A percentile compares a stretch with the other conserved stretches of the same genome.
These are phyloP conservation scores for Clonostachys sp. DNA, from an alignment of 2,329 filamentous ascomycete species.

Conservation along the genomic window DNA sequence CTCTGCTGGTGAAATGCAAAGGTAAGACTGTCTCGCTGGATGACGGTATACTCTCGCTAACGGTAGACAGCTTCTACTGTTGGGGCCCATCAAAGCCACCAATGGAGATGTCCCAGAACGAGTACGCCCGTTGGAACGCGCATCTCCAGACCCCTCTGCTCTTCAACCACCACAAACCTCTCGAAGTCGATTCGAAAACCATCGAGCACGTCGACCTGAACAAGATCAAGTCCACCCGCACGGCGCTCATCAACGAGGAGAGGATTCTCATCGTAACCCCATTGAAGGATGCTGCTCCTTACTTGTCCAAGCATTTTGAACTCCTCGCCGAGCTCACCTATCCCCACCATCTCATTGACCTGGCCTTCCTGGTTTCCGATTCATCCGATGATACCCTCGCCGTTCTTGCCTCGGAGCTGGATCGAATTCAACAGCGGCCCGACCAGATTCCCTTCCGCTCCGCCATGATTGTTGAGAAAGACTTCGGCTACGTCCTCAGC, in stretches of 20 bases:
- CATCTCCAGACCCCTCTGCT: constrained; percentile 90
- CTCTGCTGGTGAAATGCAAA: constrained; percentile 85
- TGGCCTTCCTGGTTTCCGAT: constrained; percentile 92
- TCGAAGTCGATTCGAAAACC: constrained; percentile 75
- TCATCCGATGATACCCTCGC: constrained; percentile 87
- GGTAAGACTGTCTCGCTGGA: constrained; percentile 47
- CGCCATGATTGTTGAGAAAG: constrained; percentile 82
- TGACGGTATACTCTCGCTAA: neutral
- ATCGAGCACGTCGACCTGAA: constrained; percentile 85
- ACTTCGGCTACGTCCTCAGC: constrained; percentile 73
- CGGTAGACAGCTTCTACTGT: constrained; percentile 78
- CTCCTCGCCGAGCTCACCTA: constrained; percentile 86
- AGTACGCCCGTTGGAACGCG: constrained; percentile 83
- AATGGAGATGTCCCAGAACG: constrained; percentile 90
- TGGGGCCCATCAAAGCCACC: constrained; percentile 94
- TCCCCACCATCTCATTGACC: constrained; percentile 90
- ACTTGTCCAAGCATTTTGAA: constrained; percentile 88
- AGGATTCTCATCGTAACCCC: constrained; percentile 89
- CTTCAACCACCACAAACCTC: constrained; percentile 89
- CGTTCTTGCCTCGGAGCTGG: constrained; percentile 78
- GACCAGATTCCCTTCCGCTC: constrained; percentile 83
- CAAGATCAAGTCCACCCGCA: constrained; percentile 71
- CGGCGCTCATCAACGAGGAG: constrained; percentile 78
- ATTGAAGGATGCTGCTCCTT: constrained; percentile 79
- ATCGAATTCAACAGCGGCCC: constrained; percentile 77